A percentile compares a stretch with the other conserved stretches of the same genome.
Conservation (phyloP, 495 filamentous ascomycete genomes). For the Aspergillus olivimuriae region DNA sequence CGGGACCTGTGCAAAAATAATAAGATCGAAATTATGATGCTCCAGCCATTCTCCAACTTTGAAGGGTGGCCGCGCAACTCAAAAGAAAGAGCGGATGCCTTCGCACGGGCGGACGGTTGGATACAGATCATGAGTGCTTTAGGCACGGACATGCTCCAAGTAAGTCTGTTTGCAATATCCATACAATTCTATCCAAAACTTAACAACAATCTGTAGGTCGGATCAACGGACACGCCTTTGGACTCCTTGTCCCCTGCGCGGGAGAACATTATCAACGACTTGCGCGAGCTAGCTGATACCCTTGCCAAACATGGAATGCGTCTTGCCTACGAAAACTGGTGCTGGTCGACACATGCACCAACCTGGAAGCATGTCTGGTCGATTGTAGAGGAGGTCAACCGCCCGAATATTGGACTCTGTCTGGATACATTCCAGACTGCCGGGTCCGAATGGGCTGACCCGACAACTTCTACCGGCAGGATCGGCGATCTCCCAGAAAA, state of each 20-base stretch:
- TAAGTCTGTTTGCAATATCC: constrained; percentile 13
- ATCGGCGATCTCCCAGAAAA: constrained; percentile 42
- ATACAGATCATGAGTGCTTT: constrained; percentile 64
- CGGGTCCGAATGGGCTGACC: constrained; percentile 63
- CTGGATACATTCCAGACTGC: constrained; percentile 75
- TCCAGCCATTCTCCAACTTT: constrained; percentile 77
- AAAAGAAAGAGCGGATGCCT: constrained; percentile 56
- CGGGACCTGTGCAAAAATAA: constrained; percentile 45
- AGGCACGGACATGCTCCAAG: constrained; percentile 71
- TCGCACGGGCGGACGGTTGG: constrained; percentile 60
- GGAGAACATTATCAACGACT: constrained; percentile 50
- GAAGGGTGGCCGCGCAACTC: constrained; percentile 65
- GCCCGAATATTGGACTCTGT: constrained; percentile 66
- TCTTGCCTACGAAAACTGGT: constrained; percentile 64
- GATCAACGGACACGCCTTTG: constrained; percentile 57
- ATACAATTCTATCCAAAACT: background rate
- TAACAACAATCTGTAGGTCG: constrained; percentile 45
- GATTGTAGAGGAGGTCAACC: constrained; percentile 52
- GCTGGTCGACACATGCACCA: constrained; percentile 59
- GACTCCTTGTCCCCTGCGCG: constrained; percentile 43
- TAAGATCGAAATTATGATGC: constrained; percentile 57
- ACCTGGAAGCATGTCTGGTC: constrained; percentile 63
- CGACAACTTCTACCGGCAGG: too few relatives aligned
- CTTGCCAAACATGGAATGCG: constrained; percentile 49
- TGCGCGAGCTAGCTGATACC: constrained; percentile 58